Conservation (phyloP, 2,329 filamentous ascomycete species). For the Cladorrhinum sp. region DNA sequence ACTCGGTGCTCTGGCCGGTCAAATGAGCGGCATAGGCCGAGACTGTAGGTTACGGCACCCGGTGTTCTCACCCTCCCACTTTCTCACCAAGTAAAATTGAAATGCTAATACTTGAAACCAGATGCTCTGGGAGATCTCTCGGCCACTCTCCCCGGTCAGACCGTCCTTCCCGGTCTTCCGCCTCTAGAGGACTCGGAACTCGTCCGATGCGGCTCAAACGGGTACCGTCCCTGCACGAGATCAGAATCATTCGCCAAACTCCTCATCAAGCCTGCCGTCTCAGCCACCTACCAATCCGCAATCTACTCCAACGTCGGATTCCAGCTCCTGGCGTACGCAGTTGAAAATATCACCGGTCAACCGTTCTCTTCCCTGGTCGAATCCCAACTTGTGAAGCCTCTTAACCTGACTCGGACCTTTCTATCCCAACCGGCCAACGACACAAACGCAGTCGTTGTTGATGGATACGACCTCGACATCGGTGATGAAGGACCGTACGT, state of each 20-base stretch:
- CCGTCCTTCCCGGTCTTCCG: constrained; percentile 14
- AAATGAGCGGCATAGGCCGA: constrained; percentile 23
- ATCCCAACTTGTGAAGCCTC: constrained; percentile 29
- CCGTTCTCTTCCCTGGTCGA: constrained; percentile 28
- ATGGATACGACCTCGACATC: constrained; percentile 28
- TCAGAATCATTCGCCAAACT: constrained; percentile 23
- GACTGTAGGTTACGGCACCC: constrained; percentile 23
- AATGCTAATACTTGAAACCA: neutral
- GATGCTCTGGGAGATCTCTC: constrained; percentile 7
- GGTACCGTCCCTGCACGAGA: constrained; percentile 13
- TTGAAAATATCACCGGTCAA: constrained; percentile 37
- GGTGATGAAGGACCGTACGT: constrained; percentile 24
- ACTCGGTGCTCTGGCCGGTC: constrained; percentile 23
- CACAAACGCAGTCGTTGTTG: constrained; percentile 21
- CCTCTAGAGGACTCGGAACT: constrained; percentile 11
- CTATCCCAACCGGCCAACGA: constrained; percentile 22
- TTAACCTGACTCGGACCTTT: constrained; percentile 31
- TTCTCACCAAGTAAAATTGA: neutral
- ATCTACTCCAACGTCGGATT: constrained; percentile 35
- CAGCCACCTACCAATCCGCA: constrained; percentile 31
- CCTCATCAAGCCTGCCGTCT: constrained; percentile 29
- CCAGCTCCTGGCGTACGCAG: constrained; percentile 34
- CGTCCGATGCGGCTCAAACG: constrained; percentile 11
- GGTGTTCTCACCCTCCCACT: no score
- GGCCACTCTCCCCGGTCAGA: neutral